Percentiles rank a stretch among this genome's conserved stretches.
Conservation (phyloP, 352 stramenopile genomes). For the Globisporangium yorkense region DNA sequence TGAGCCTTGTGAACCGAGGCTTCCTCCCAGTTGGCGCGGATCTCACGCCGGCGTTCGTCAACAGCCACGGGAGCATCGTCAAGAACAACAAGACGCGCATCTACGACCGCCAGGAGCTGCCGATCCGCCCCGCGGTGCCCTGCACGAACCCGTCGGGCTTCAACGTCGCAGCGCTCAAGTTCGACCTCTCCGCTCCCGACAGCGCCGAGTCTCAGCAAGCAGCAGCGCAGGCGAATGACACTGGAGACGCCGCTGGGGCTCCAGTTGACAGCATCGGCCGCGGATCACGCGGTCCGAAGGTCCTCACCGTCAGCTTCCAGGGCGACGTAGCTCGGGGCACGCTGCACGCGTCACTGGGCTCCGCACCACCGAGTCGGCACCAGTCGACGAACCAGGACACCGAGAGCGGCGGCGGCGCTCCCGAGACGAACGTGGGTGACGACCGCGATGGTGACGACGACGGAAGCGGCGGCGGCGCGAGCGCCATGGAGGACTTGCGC, state of each 20-base stretch:
- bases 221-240: slow-evolving; percentile 1
- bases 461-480: slow-evolving; percentile 20
- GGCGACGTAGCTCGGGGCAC: slow-evolving; percentile 9
- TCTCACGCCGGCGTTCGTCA: slow-evolving; percentile 60
- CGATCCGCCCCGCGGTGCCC: slow-evolving; percentile 25
- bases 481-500: slow-evolving; percentile 60
- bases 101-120: slow-evolving; percentile 53
- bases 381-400: slow-evolving; percentile 23
- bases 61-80: slow-evolving; percentile 40
- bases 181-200: slow-evolving; percentile 39
- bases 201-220: slow-evolving; percentile 2
- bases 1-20: slow-evolving; percentile 65
- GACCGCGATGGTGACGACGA: slow-evolving; percentile 9
- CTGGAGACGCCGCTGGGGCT: not conserved
- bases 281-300: slow-evolving; percentile 12
- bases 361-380: slow-evolving; percentile 1
- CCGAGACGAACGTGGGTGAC: slow-evolving; percentile 18
- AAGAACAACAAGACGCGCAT: slow-evolving; percentile 45
- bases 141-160: slow-evolving; percentile 64
- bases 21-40: slow-evolving; percentile 59
- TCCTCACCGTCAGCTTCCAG: slow-evolving; percentile 25
- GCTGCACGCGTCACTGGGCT: slow-evolving; percentile 10
- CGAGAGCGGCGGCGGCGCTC: not conserved
- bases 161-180: slow-evolving; percentile 74
- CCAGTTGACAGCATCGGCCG: not conserved